These are phyloP conservation scores for Dothistroma septosporum DNA, from an alignment of 2,329 filamentous ascomycete genomes.

Conservation along the genomic window DNA sequence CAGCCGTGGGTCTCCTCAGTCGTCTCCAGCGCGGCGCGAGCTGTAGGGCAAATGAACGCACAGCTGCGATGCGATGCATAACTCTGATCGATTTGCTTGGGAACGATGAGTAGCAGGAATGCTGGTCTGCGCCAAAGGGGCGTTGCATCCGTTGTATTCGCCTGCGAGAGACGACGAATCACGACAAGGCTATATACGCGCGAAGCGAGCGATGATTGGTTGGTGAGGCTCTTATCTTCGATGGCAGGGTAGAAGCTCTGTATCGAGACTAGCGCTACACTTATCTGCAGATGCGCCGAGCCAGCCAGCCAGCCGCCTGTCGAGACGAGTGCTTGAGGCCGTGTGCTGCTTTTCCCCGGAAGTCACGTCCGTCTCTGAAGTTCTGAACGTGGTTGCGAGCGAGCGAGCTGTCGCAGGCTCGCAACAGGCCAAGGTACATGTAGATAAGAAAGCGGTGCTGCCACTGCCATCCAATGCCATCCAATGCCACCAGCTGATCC, in stretches of 20 bases:
- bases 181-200: background rate
- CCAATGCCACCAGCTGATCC: background rate
- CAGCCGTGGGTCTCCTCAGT: background rate
- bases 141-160: background rate
- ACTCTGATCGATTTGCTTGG: constrained; percentile 2
- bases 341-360: background rate
- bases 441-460: background rate
- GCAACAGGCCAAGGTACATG: background rate
- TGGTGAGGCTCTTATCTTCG: background rate
- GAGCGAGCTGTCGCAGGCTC: background rate
- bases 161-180: background rate
- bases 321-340: too few relatives aligned
- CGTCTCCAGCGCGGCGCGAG: background rate
- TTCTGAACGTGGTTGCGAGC: background rate
- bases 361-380: background rate
- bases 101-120: constrained; percentile 3
- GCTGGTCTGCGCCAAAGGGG: background rate
- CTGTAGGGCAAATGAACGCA: background rate
- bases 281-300: background rate
- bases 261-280: background rate
- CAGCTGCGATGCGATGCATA: constrained; percentile 1
- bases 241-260: background rate
- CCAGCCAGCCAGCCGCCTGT: background rate
- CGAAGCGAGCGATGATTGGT: background rate
- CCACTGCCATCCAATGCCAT: too few relatives aligned